phyloP scores from a whole-genome alignment of 257 asterid species.

The Solanum chiquidenum region DNA sequence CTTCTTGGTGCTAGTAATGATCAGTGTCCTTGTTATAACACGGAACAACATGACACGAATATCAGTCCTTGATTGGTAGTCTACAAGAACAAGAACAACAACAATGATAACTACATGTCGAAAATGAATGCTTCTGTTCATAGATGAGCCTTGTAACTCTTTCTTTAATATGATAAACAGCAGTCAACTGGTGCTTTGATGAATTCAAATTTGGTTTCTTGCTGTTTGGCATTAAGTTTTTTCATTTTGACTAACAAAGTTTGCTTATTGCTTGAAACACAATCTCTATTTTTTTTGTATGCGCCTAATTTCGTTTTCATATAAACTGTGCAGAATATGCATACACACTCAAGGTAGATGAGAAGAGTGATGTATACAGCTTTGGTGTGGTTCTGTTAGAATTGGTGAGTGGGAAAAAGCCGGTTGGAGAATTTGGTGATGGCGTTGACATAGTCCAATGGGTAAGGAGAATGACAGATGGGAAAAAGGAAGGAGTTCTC shows the following conservation, averaged over 20 bases:
- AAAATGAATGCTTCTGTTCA: background rate
- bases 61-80: background rate
- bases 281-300: background rate
- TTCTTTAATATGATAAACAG: background rate
- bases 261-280: background rate
- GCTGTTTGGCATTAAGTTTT: background rate
- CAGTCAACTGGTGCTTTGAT: background rate
- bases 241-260: background rate
- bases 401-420: conserved; percentile 11
- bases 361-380: conserved; percentile 21
- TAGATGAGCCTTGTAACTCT: background rate
- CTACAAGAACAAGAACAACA: background rate
- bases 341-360: conserved; percentile 19
- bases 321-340: conserved; percentile 9
- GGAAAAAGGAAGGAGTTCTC: background rate
- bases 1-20: background rate
- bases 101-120: background rate
- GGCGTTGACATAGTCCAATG: conserved; percentile 17
- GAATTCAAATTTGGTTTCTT: background rate
- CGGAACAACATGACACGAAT: background rate
- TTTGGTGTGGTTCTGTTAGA: conserved; percentile 20
- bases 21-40: background rate
- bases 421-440: conserved; percentile 19
- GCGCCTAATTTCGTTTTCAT: background rate
- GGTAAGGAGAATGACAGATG: background rate